Base-by-base conservation (phyloP, 2,329 filamentous ascomycete species). In the Talaromyces verruculosus region DNA sequence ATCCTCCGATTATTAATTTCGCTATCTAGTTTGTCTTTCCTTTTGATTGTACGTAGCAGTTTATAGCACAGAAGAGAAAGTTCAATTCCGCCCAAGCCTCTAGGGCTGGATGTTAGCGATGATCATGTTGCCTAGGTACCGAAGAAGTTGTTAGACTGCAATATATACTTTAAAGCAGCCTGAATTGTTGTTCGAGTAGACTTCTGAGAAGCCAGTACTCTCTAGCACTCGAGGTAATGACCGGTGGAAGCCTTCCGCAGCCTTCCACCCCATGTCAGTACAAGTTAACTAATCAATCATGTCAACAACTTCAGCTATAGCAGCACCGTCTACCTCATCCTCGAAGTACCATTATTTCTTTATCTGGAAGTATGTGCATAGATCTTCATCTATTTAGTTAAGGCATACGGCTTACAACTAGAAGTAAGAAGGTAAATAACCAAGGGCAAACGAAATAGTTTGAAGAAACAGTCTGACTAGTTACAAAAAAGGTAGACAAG, bases 391-490 rank as follows among this genome's bases (percentile, higher is more conserved):
- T 25, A 25, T 25, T 25, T 25, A 25, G 25, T 25, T 0, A 25
- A 25, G 25, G 25, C 25, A 25, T 25, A 3, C 2, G 3, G 25
- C 25, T 3, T 25, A 25, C 25, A 25, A 25, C 25, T 25, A 25
- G 25, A 25, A 22, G 22, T 22, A 22, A 25, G 25, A 25, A 25
- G 3, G 25, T 25, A 25, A 25, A 25, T 25, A 25, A 37, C 53
- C 41, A 65, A 57, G 53, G 41, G 39, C 30, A 65, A 61, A 61
- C 28, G 58, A 51, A 51, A 62, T 65, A 19, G 28, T 62, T 65
- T 65, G 64, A 58, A 65, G 41, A 62, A 65, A 63, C 43, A 58
- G 22, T 57, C 33, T 62, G 64, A 62, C 59, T 57, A 58, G 64
- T 63, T 61, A 65, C 41, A 65, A 57, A 45, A 62, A 39, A 25